Base-by-base conservation (phyloP, 1,139 yeast genomes). In the Candida glucosophila region DNA sequence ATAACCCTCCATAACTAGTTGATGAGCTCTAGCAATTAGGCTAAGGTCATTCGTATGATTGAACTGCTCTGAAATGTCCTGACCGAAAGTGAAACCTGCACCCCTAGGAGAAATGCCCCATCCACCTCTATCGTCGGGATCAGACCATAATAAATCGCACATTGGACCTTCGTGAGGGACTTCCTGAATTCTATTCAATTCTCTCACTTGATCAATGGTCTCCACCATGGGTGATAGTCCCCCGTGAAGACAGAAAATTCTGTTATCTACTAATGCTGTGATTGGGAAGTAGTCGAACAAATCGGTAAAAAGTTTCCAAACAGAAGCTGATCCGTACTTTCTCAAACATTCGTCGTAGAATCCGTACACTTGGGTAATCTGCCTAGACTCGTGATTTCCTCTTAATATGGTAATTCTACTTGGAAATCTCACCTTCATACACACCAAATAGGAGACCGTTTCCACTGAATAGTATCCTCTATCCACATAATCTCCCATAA, bases 31-130 rank as follows among this genome's bases (percentile, higher is more conserved):
- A 5, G 97, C 95, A 36, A 92, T 85, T 40, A 92, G 68, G 38
- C 83, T 76, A 36, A 90, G 68, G 41, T 81, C 79, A 55, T 90
- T 90, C 72, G 63, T 78, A 73, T 47, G 98, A 85, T 66, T 90
- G 77, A 43, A 94, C 69, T 64, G 70, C 39, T 65, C 67, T 18
- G 65, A 57, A 34, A 63, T 64, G 52, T 64, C 68, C 47, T 59
- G 67, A 33, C 71, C 71, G 55, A 64, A 64, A 45, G 68, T 59
- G 73, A 81, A 92, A 33, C 98, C 98, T 26, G 98, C 98, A 44
- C 98, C 98, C 58, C 98, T 74, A 39, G 98, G 97, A 30, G 94
- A 80, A 37, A 90, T 77, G 14, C 95, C 95, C 98, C 98, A 92
- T 30, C 92, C 88, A 34, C 85, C 85, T 38, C 93, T 77, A 47